Conservation (phyloP, 257 asterid species). For the Solanum chilense region DNA sequence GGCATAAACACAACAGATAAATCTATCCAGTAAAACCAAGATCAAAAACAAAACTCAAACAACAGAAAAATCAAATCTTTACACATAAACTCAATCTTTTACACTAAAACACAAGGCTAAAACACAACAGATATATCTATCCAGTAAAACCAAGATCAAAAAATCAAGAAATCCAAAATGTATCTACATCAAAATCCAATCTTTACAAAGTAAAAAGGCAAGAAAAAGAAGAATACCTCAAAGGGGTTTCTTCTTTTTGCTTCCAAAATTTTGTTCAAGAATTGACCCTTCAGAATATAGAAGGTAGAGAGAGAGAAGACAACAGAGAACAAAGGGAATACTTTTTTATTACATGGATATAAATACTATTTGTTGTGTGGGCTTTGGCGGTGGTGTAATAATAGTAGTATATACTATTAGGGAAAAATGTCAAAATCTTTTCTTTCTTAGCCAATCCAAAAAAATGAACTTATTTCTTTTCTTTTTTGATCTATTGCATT, state of each 20-base stretch:
- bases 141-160: not conserved
- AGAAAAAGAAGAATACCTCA: not conserved
- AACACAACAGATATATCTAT: not conserved
- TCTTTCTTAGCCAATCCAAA: no score
- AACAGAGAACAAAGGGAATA: not conserved
- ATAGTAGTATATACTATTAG: not conserved
- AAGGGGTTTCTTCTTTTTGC: not conserved
- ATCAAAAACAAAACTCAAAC: not conserved
- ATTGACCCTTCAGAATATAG: conserved; percentile 13
- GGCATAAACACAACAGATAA: not conserved
- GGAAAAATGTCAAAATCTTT: no score
- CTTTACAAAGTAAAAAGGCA: not conserved
- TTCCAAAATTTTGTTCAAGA: not conserved
- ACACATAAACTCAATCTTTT: no score
- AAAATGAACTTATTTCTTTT: no score
- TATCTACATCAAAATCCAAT: not conserved
- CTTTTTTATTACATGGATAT: not conserved
- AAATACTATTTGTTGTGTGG: not conserved
- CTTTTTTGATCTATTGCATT: no score
- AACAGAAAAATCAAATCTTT: not conserved
- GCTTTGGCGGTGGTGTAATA: not conserved
- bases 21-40: not conserved
- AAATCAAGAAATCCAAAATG: not conserved
- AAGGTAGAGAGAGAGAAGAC: not conserved
- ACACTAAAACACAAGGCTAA: not conserved